Evolutionary conservation across 345 rosid species (phyloP).

Genomic region (Rhodamnia argentea): DNA sequence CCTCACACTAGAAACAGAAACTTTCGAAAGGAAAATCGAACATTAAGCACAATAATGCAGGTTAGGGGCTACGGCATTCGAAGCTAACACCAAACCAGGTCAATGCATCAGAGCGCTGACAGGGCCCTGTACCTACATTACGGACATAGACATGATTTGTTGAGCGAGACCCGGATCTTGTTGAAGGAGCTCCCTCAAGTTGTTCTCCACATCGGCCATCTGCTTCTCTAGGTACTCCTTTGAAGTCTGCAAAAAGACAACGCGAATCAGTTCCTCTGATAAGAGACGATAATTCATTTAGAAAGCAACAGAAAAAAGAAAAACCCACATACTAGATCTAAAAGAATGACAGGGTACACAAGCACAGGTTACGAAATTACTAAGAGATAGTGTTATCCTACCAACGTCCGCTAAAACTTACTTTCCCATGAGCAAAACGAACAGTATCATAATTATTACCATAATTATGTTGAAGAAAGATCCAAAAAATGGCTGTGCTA

Average conservation of each 20-base stretch:
- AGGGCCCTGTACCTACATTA: not conserved
- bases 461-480: not conserved
- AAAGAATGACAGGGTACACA: not conserved
- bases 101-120: not conserved
- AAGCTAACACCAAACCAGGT: not conserved
- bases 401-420: not conserved
- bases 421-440: not conserved
- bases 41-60: not conserved
- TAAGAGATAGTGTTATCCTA: not conserved
- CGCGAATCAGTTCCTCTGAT: not conserved
- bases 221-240: constrained; percentile 94
- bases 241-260: constrained; percentile 31
- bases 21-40: not conserved
- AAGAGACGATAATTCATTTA: not conserved
- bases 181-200: constrained; percentile 80
- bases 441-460: not conserved
- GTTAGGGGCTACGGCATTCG: not conserved
- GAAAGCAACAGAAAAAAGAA: not conserved
- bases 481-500: not conserved
- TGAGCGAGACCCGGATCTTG: constrained; percentile 89
- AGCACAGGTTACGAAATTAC: not conserved
- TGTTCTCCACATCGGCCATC: constrained; percentile 71
- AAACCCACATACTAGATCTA: not conserved
- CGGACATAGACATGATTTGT: constrained; percentile 74
- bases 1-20: not conserved